phyloP scores from a whole-genome alignment of 305 asterid genomes.

The Fraxinus velutina region DNA sequence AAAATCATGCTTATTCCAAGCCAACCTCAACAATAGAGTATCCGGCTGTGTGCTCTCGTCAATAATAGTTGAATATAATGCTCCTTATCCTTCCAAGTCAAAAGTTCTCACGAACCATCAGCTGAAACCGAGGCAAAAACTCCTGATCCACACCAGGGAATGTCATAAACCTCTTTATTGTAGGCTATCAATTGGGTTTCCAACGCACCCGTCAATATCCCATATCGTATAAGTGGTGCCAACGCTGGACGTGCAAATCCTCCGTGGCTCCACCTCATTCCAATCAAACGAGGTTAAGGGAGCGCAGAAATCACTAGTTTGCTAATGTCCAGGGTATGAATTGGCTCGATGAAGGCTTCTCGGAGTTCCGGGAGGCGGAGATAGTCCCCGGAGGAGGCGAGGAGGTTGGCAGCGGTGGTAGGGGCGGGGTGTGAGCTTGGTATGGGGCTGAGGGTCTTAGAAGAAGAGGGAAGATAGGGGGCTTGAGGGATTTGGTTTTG shows the following conservation, averaged over 20 bases:
- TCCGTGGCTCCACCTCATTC: conserved; percentile 70
- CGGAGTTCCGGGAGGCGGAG: conserved; percentile 70
- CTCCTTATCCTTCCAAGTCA: conserved; percentile 71
- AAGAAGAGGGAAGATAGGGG: conserved; percentile 52
- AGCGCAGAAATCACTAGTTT: conserved; percentile 65
- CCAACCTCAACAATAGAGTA: background rate
- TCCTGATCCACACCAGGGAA: conserved; percentile 81
- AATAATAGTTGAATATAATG: conserved; percentile 73
- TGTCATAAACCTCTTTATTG: conserved; percentile 79
- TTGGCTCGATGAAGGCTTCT: conserved; percentile 42
- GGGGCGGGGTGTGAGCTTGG: conserved; percentile 67
- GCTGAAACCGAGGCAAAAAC: conserved; percentile 81
- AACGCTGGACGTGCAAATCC: conserved; percentile 71
- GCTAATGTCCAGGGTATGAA: conserved; percentile 49
- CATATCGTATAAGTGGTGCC: conserved; percentile 83
- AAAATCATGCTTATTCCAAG: background rate
- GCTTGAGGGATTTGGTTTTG: conserved; percentile 41
- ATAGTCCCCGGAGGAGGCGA: conserved; percentile 84
- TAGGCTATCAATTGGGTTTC: conserved; percentile 76
- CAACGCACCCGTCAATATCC: conserved; percentile 68
- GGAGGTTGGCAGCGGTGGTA: conserved; percentile 45
- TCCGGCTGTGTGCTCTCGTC: conserved; percentile 40
- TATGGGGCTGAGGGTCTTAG: conserved; percentile 35
- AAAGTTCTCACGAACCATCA: conserved; percentile 78
- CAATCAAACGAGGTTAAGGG: conserved; percentile 82